Evolutionary conservation across 2,329 filamentous ascomycete genomes (phyloP), one percentile per base, ranked within the genome.

Genomic region (Penicillium sclerotiorum): DNA sequence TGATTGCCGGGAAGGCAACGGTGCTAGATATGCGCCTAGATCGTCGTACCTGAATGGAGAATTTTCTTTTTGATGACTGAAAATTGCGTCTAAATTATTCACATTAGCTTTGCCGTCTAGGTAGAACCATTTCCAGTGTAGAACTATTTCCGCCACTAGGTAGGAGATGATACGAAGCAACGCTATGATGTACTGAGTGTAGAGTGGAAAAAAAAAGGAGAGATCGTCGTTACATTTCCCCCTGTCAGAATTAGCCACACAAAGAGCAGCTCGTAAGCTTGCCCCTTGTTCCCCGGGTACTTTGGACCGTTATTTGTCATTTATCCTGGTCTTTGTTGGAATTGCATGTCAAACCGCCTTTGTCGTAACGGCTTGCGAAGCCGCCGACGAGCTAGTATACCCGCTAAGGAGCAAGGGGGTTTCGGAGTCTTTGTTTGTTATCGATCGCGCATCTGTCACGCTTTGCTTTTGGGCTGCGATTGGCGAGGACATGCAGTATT

Each of bases 341-440:
- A 41, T 41, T 23, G 23, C 18, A 41, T 28, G 30, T 37, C 13
- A 21, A 20, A 23, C 22, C 21, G 30, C 43, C 37, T 35, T 38
- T 38, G 35, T 23, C 25, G 20, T 27, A 37, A 46, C 43, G 43
- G 35, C 33, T 30, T 8, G 12, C 20, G 15, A 36, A 39, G 43
- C 43, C 43, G 35, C 43, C 33, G 17, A 8, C 9, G 23, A 46
- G 33, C 33, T 27, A n/a, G n/a, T n/a, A 39, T 40, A 36, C 40
- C 45, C 28, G 18, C 45, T 36, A 30, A n/a, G n/a, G n/a, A n/a
- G n/a, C n/a, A n/a, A 48, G 49, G 41, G 45, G 45, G 49, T 21
- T 44, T 45, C 35, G 21, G 41, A 38, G 27, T 41, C 35, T 52
- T 48, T 42, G 49, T 47, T 51, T 51, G 45, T 47, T 13, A 21